Percentiles rank a stretch among this genome's conserved stretches.
phyloP scores from a whole-genome alignment of 1,284 basidiomycete species.

The Coniferiporia sulphurascens region DNA sequence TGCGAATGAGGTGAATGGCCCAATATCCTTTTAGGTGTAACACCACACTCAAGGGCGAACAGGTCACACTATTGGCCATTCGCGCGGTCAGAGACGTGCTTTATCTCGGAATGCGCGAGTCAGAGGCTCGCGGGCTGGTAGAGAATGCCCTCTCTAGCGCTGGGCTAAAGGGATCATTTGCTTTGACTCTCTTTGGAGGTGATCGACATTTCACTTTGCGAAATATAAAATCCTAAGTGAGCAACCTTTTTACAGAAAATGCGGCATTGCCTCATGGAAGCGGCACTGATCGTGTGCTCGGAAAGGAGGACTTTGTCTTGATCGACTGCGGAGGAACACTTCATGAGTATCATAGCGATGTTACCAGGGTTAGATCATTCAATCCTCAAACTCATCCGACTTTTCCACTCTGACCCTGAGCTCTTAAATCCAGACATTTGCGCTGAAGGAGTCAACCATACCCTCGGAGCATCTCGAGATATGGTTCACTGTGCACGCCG shows the following conservation, averaged over 20 bases:
- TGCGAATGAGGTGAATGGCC: constrained; percentile 63
- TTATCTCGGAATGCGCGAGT: constrained; percentile 72
- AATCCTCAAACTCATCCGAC: neutral
- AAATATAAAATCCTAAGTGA: neutral
- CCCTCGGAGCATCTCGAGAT: constrained; percentile 49
- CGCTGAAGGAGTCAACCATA: constrained; percentile 53
- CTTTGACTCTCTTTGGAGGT: constrained; percentile 78
- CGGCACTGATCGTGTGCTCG: constrained; percentile 61
- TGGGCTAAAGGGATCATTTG: constrained; percentile 55
- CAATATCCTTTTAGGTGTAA: neutral
- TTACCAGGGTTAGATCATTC: constrained; percentile 57
- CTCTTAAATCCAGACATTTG: constrained; percentile 53
- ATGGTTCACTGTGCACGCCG: constrained; percentile 65
- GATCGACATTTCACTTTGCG: neutral
- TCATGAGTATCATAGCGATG: constrained; percentile 72
- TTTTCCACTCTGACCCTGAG: neutral
- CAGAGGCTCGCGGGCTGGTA: constrained; percentile 34
- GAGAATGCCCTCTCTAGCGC: constrained; percentile 52
- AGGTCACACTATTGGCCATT: constrained; percentile 76
- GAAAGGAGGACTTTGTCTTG: constrained; percentile 61
- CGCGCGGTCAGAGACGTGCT: constrained; percentile 59
- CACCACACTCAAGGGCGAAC: constrained; percentile 3
- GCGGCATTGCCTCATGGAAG: constrained; percentile 82
- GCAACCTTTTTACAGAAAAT: constrained; percentile 55
- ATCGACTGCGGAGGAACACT: constrained; percentile 72